phyloP scores from a whole-genome alignment of 805 yeast genomes.

The Allodekkera sacchari region DNA sequence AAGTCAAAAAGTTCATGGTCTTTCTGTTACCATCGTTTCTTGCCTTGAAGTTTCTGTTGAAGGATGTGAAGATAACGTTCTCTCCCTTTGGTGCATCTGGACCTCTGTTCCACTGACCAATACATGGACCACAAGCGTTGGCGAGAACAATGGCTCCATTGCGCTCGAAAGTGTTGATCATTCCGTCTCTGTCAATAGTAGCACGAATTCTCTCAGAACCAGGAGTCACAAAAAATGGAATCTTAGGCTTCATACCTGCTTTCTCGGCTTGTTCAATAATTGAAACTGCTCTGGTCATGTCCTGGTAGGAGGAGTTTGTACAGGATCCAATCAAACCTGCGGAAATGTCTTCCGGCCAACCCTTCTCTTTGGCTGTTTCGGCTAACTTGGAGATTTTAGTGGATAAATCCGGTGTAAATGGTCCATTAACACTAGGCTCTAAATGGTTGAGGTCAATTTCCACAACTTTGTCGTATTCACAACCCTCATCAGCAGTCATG shows the following conservation, averaged over 20 bases:
- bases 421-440: constrained; percentile 97
- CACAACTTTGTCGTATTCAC: constrained; percentile 87
- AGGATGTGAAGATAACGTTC: constrained; percentile 94
- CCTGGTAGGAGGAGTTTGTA: constrained; percentile 97
- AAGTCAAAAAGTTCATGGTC: constrained; percentile 93
- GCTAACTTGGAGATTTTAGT: constrained; percentile 88
- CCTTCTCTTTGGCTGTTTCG: constrained; percentile 73
- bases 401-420: constrained; percentile 96
- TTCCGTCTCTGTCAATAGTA: constrained; percentile 94
- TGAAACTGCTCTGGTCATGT: constrained; percentile 94
- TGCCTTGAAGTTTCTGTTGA: constrained; percentile 96
- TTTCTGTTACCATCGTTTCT: constrained; percentile 98
- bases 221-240: constrained; percentile 90
- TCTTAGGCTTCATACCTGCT: constrained; percentile 87
- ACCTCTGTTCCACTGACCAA: constrained; percentile 96
- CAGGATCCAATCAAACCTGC: constrained; percentile 98
- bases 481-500: constrained; percentile 84
- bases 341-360: constrained; percentile 88
- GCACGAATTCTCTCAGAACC: constrained; percentile 99
- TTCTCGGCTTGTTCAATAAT: constrained; percentile 84
- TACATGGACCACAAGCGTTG: constrained; percentile 99
- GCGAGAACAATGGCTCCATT: constrained; percentile 94
- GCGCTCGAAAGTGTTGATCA: constrained; percentile 77
- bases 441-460: constrained; percentile 83
- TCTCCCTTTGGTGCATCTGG: constrained; percentile 85